Conservation (phyloP, 2,329 filamentous ascomycete species). For the Nothopassalora personata region DNA sequence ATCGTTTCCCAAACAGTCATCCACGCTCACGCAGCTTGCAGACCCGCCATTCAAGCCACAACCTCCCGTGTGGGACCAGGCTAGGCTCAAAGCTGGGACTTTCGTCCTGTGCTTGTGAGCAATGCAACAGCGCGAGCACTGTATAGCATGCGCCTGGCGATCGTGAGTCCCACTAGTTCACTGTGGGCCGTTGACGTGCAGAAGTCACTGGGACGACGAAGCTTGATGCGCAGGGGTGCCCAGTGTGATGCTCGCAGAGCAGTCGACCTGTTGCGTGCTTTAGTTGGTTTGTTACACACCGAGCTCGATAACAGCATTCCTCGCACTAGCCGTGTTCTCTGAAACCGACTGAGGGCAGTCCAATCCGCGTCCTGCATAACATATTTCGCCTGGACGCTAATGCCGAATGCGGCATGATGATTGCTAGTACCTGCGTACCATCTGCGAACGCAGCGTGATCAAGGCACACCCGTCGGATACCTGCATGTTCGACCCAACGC, state of each 20-base stretch:
- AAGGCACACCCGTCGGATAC: slow-evolving; percentile 24
- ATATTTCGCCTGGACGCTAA: slow-evolving; percentile 7
- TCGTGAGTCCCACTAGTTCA: slow-evolving; percentile 18
- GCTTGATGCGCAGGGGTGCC: slow-evolving; percentile 19
- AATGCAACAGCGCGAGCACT: slow-evolving; percentile 1
- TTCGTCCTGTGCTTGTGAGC: slow-evolving; percentile 11
- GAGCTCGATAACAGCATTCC: slow-evolving; percentile 23
- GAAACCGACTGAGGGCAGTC: slow-evolving; percentile 17
- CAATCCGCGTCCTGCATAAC: slow-evolving; percentile 13
- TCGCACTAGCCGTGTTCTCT: slow-evolving; percentile 21
- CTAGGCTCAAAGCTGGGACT: slow-evolving; percentile 22
- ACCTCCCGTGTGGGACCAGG: slow-evolving; percentile 27
- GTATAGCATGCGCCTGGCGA: slow-evolving; percentile 19
- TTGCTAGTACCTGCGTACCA: slow-evolving; percentile 27
- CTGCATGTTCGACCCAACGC: slow-evolving; percentile 27
- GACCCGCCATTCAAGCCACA: slow-evolving; percentile 30
- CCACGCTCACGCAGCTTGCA: slow-evolving; percentile 23
- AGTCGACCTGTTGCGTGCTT: slow-evolving; percentile 13
- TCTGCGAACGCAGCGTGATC: slow-evolving; percentile 33
- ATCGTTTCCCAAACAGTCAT: slow-evolving; percentile 28
- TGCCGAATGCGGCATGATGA: slow-evolving; percentile 16
- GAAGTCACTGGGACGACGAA: slow-evolving; percentile 23
- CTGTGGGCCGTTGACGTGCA: slow-evolving; percentile 24
- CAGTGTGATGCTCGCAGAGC: slow-evolving; percentile 14
- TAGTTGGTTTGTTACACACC: slow-evolving; percentile 22